Evolutionary conservation across 2,329 filamentous ascomycete species (phyloP).

Genomic region (Remersonia thermophila): DNA sequence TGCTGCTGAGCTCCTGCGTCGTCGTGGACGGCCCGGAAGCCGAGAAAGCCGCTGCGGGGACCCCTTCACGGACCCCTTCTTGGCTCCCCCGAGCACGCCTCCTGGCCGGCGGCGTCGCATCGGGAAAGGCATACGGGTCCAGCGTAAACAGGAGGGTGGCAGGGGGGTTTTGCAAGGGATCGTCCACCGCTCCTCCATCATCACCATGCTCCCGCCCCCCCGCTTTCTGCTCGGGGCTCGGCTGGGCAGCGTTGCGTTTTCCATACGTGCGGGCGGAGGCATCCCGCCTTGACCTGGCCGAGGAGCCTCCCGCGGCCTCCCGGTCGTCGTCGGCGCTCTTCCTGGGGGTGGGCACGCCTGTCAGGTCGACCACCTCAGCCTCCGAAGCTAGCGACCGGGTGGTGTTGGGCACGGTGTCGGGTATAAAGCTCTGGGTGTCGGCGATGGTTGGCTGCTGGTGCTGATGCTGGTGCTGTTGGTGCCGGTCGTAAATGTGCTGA

Average conservation of each 20-base stretch:
- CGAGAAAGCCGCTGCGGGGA: too few relatives aligned
- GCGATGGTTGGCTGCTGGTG: too few relatives aligned
- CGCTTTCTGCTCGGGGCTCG: slow-evolving; percentile 2
- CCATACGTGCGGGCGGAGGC: slow-evolving; percentile 8
- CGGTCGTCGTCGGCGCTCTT: slow-evolving; percentile 10
- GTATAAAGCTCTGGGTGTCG: not conserved
- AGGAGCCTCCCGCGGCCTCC: slow-evolving; percentile 20
- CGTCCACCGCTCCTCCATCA: too few relatives aligned
- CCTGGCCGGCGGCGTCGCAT: slow-evolving; percentile 1
- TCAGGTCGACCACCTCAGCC: slow-evolving; percentile 18
- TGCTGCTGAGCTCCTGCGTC: slow-evolving; percentile 3
- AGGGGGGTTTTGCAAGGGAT: too few relatives aligned
- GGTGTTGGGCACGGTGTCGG: slow-evolving; percentile 2
- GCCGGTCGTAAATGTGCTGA: slow-evolving; percentile 30
- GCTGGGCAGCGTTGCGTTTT: slow-evolving; percentile 8
- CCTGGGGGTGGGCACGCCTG: slow-evolving; percentile 24
- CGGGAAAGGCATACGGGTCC: slow-evolving; percentile 16
- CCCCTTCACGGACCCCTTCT: too few relatives aligned
- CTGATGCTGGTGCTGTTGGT: too few relatives aligned
- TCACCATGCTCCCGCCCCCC: not conserved
- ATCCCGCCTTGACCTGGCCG: slow-evolving; percentile 2
- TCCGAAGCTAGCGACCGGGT: too few relatives aligned
- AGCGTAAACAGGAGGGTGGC: slow-evolving; percentile 7
- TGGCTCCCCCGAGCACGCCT: too few relatives aligned
- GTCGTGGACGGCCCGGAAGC: too few relatives aligned